Conservation (phyloP, 129 eudicot genomes). For the Ambrosia artemisiifolia region DNA sequence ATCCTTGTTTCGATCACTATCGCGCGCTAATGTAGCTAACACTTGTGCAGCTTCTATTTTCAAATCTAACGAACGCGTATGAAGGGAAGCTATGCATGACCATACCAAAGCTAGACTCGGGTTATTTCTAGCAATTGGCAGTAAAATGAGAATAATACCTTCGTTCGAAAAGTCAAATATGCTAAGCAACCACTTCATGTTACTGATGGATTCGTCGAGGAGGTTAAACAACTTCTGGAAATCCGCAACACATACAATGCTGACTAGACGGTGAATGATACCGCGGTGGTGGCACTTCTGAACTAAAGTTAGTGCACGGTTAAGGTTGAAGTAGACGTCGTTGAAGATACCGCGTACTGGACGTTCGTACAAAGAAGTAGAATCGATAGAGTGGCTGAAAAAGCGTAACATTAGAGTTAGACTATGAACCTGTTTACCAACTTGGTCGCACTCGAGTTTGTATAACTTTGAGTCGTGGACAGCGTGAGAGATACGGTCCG, state of each 20-base stretch:
- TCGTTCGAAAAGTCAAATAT: constrained; percentile 8
- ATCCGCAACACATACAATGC: constrained; percentile 10
- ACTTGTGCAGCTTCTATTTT: constrained; percentile 39
- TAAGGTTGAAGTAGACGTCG: constrained; percentile 12
- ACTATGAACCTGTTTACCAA: constrained; percentile 25
- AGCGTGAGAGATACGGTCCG: constrained; percentile 44
- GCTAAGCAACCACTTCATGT: constrained; percentile 46
- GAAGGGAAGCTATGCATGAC: constrained; percentile 38
- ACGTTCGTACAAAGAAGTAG: constrained; percentile 21
- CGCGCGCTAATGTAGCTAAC: constrained; percentile 38
- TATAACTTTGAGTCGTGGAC: constrained; percentile 35
- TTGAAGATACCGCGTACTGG: constrained; percentile 20
- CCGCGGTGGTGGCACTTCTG: constrained; percentile 22
- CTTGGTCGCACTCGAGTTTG: constrained; percentile 47
- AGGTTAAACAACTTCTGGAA: constrained; percentile 19
- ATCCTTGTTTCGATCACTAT: constrained; percentile 53
- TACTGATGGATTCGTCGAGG: constrained; percentile 44
- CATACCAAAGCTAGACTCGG: constrained; percentile 35
- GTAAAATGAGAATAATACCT: constrained; percentile 21
- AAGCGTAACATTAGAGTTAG: constrained; percentile 22
- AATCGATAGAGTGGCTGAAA: not conserved
- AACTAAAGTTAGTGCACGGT: constrained; percentile 1
- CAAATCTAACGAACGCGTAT: not conserved
- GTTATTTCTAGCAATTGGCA: constrained; percentile 24
- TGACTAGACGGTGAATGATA: constrained; percentile 17